Conservation (phyloP, 108 stramenopile genomes). For the Pseudonitzschia delicatissima region DNA sequence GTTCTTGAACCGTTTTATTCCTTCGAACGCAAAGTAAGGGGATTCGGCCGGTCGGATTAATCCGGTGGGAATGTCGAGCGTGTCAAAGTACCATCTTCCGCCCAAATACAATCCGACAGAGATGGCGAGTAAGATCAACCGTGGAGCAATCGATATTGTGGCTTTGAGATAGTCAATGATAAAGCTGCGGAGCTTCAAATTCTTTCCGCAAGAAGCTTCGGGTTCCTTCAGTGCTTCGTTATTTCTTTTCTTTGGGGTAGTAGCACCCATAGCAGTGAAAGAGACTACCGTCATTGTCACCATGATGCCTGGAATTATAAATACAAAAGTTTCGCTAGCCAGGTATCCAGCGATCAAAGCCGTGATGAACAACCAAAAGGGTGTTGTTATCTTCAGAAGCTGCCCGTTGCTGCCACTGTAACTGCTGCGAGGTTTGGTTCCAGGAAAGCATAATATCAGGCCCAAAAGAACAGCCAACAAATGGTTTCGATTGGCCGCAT, state of each 20-base stretch:
- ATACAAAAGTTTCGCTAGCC: slow-evolving; percentile 69
- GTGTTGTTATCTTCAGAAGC: neutral
- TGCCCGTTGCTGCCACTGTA: neutral
- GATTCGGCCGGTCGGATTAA: slow-evolving; percentile 85
- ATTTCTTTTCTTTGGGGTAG: neutral
- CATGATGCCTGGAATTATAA: slow-evolving; percentile 58
- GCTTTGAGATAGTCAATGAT: slow-evolving; percentile 18
- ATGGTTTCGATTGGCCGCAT: slow-evolving; percentile 86
- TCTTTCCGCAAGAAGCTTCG: too few relatives aligned
- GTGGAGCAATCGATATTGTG: slow-evolving; percentile 18
- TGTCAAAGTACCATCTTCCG: slow-evolving; percentile 47
- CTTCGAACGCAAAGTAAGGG: slow-evolving; percentile 62
- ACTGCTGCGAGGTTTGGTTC: neutral
- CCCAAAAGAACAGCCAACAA: slow-evolving; percentile 60
- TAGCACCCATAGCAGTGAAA: slow-evolving; percentile 13
- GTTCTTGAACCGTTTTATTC: slow-evolving; percentile 45
- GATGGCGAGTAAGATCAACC: slow-evolving; percentile 44
- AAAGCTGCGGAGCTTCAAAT: neutral
- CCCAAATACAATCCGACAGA: slow-evolving; percentile 39
- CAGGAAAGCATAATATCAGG: slow-evolving; percentile 36
- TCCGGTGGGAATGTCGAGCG: slow-evolving; percentile 68
- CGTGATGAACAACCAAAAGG: slow-evolving; percentile 26
- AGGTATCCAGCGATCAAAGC: slow-evolving; percentile 51
- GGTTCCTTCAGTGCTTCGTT: neutral
- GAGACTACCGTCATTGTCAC: slow-evolving; percentile 57